These are phyloP conservation scores for Hevea brasiliensis DNA, from an alignment of 345 rosid genomes.

Conservation along the genomic window DNA sequence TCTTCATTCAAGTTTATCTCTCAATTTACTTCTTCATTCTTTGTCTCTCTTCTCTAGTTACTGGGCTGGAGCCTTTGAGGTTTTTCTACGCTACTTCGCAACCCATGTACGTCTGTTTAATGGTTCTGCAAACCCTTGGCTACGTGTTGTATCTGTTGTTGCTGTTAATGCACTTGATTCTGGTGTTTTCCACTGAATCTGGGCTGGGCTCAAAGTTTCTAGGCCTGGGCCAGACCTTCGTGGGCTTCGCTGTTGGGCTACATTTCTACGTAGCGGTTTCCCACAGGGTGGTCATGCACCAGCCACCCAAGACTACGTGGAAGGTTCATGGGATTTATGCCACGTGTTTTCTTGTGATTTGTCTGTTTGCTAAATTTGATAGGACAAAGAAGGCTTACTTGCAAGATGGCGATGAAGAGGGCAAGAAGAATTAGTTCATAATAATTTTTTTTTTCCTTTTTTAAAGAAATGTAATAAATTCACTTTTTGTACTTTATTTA, in stretches of 20 bases:
- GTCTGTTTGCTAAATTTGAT: conserved; percentile 66
- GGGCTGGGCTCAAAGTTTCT: conserved; percentile 61
- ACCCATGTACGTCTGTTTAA: conserved; percentile 67
- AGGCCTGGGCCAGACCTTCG: conserved; percentile 68
- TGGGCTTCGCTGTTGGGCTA: conserved; percentile 75
- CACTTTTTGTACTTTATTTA: not conserved
- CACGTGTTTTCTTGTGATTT: conserved; percentile 77
- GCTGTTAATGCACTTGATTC: conserved; percentile 71
- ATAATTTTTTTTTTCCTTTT: not conserved
- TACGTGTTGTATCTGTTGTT: conserved; percentile 72
- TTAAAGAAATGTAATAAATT: conserved; percentile 4
- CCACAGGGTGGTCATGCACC: conserved; percentile 74
- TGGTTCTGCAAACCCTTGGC: conserved; percentile 74
- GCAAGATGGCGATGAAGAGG: conserved; percentile 91
- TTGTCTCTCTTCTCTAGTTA: conserved; percentile 61
- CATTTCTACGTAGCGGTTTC: conserved; percentile 91
- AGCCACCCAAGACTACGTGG: conserved; percentile 92
- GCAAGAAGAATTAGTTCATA: conserved; percentile 63
- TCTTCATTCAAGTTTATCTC: conserved; percentile 89
- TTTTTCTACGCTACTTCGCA: conserved; percentile 78
- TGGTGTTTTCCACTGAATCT: conserved; percentile 69
- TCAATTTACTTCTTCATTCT: conserved; percentile 92
- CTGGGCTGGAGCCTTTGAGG: conserved; percentile 81
- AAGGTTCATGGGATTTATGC: conserved; percentile 85
- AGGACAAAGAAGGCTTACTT: conserved; percentile 86